Base-by-base conservation (phyloP, 768 basidiomycete species). In the Favolaschia claudopus region DNA sequence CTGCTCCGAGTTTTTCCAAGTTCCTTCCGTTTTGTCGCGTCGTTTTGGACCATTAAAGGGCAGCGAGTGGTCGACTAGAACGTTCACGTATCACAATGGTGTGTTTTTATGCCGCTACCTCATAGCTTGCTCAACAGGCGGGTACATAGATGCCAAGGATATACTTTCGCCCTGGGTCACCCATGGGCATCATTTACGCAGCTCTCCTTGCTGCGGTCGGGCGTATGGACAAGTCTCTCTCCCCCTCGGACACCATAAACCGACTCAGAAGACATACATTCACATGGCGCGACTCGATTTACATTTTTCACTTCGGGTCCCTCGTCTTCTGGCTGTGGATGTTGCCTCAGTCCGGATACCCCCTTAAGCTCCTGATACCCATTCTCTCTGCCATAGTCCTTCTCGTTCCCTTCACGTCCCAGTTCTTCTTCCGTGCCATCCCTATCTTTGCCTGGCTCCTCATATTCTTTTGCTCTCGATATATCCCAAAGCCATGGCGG, bases 401-500 rank as follows among this genome's bases (percentile, higher is more conserved):
- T 57, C 76, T 95, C 61, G 69, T 97, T 42, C 96, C 96, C 0
- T 79, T 95, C 52, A 95, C 95, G 0, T 89, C 87, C 28, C 95
- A 96, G 71, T 95, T 97, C 77, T 89, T 97, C 77, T 47, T 93
- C 34, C 94, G 95, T 0, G 96, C 93, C 0, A 89, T 87, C 0
- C 95, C 96, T 15, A 76, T 99, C 39, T 87, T 96, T 65, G 80
- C 87, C 10, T 99, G 92, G 87, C 79, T 98, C 24, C 82, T 99
- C 57, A 83, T 87, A 3, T 99, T 88, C 75, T 99, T 91, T 78
- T 85, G 89, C 5, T 92, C 92, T 20, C 84, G 89, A 15, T 98
- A 92, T 77, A 92, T 98, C 52, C 93, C 95, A 0, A 78, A 82
- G 7, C 62, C 75, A 15, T 87, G 84, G 74, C 84, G 97, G 3